Evolutionary conservation across 2,329 filamentous ascomycete species (phyloP), one percentile per base, ranked within the genome.

Genomic region (Fusarium illudens): DNA sequence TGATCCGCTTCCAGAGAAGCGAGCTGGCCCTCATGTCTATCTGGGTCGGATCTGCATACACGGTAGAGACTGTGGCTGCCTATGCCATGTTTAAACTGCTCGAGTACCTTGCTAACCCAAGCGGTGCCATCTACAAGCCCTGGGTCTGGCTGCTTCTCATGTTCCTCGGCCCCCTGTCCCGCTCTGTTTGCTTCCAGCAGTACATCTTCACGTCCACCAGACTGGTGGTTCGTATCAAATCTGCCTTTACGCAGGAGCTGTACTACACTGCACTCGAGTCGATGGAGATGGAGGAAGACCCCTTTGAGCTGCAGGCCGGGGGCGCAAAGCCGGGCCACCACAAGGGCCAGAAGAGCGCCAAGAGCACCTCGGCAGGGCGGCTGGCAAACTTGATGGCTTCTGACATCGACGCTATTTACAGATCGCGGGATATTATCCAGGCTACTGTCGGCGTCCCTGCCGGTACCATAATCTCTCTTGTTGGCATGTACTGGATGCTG

Each of bases 321-420:
- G 53, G 44, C 25, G 60, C 44, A 27, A 77, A 78, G 11, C 67
- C 75, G 62, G 72, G 19, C 71, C 72, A 15, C 67, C 69, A 33
- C 62, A 72, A 37, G 69, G 75, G 75, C 44, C 77, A 76, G 22
- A 63, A 62, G 15, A 60, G 70, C 12, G 64, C 75, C 22, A 78
- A 77, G 61, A 76, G 77, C 10, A 80, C 84, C 2, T 84, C 85
- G 4, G 81, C 84, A 8, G 84, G 85, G 15, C 79, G 83, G 15
- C 74, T 87, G 46, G 84, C 84, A 13, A 88, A 86, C 58, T 78
- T 89, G 55, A 87, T 88, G 84, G 84, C 85, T 9, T 84, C 84
- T 27, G 86, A 89, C 67, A 80, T 89, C 10, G 85, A 88, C 57
- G 84, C 85, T 27, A 80, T 89, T 30, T 84, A 80, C 60, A 80